Evolutionary conservation across 2,329 filamentous ascomycete species (phyloP), one percentile per base, ranked within the genome.

Genomic region (Harringtonia aguacate): DNA sequence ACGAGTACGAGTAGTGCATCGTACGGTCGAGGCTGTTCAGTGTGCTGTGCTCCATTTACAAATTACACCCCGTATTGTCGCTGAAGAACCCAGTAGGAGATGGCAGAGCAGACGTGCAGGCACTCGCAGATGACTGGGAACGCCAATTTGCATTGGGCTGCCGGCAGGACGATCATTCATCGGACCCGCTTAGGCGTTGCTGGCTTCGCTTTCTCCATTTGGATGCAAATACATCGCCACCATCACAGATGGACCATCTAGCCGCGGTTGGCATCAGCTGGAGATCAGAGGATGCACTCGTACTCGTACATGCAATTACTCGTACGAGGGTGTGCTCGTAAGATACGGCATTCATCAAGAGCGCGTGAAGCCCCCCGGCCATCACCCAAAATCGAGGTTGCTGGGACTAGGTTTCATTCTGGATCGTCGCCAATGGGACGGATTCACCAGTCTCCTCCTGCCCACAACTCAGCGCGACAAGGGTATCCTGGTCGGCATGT

Each of bases 381-480:
- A 8, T 33, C 21, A 15, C 15, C 29, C 31, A 35, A 14, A n/a
- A 4, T 18, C 18, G 17, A 18, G 8, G 14, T 14, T 18, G 20
- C 30, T 27, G 30, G 30, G 20, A 34, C 30, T 7, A 37, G 20
- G 20, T 29, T 37, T 33, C 18, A 44, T 44, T 47, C 46, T 44
- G 46, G 46, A 47, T 47, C 46, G 46, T 38, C 39, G 45, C 45
- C 41, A 47, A 44, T 45, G 43, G 41, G 28, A 45, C 30, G 38
- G 31, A 38, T 29, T 28, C 14, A n/a, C 20, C 31, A 35, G n/a
- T 6, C 34, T 15, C 28, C 33, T 35, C 20, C 35, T 41, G 24
- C 36, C 36, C 28, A 33, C 29, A 30, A 8, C 28, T 15, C 42
- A 22, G 36, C 29, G 36, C 42, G 42, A 36, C 36, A 29, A 39